Conservation (phyloP, 177 flowering plant genomes). For the Vitis hybrid region DNA sequence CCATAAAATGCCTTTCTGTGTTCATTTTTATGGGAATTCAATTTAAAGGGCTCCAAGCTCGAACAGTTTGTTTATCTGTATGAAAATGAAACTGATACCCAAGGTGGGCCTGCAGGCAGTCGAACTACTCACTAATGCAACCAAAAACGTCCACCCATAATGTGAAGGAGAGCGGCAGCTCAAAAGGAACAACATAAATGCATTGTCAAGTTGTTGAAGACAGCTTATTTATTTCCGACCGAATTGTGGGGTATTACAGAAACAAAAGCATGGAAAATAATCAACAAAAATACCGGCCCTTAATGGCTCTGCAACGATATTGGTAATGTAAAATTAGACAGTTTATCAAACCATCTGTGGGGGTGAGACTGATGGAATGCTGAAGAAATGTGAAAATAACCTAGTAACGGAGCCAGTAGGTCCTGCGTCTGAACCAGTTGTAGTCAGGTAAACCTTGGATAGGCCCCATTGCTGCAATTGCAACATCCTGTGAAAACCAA, state of each 20-base stretch:
- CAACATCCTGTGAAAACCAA: constrained; percentile 60
- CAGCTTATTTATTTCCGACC: constrained; percentile 16
- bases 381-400: not conserved
- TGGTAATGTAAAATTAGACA: constrained; percentile 4
- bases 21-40: no score
- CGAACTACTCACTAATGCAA: no score
- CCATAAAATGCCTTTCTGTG: no score
- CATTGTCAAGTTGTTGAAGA: not conserved
- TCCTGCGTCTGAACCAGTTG: constrained; percentile 99
- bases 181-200: no score
- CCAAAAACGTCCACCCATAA: no score
- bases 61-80: no score
- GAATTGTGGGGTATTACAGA: constrained; percentile 10
- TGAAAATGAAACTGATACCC: no score
- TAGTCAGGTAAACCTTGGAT: constrained; percentile 82
- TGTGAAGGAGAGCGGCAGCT: no score
- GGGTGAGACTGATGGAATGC: not conserved
- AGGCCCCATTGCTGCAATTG: constrained; percentile 89
- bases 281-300: constrained; percentile 5
- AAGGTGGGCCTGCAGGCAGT: no score
- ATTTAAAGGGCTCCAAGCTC: no score
- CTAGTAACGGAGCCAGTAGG: constrained; percentile 89
- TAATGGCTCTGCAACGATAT: constrained; percentile 1
- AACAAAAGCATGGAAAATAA: not conserved
- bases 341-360: constrained; percentile 1